Evolutionary conservation across 164 flowering plant genomes (phyloP).

Genomic region (Chloranthus sessilifolius): DNA sequence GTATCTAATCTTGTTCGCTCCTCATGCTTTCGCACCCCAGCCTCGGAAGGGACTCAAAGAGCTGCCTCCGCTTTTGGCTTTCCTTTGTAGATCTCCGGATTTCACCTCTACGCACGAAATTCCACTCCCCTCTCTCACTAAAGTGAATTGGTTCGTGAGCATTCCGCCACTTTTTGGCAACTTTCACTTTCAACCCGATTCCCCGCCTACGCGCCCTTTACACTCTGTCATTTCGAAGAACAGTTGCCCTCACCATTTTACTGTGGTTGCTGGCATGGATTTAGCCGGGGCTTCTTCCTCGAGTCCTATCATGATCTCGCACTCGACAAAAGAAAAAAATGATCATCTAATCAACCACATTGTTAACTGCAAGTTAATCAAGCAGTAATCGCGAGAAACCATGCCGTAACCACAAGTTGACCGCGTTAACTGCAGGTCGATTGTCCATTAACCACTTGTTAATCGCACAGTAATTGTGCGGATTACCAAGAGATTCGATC

Average conservation of each 20-base stretch:
- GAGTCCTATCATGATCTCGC: no score
- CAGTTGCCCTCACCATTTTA: constrained; percentile 2
- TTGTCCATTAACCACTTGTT: no score
- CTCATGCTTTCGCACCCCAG: constrained; percentile 2
- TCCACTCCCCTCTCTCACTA: background rate
- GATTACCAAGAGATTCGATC: no score
- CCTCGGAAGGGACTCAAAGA: constrained; percentile 4
- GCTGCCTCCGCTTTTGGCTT: constrained; percentile 8
- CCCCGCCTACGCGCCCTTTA: background rate
- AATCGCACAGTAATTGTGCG: no score
- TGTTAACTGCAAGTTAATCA: no score
- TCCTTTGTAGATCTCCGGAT: constrained; percentile 8
- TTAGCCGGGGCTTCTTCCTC: constrained; percentile 11
- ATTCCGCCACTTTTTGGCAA: background rate
- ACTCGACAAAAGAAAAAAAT: no score
- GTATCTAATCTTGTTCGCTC: no score
- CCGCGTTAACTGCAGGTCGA: no score
- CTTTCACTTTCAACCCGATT: background rate
- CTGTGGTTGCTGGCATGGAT: constrained; percentile 1
- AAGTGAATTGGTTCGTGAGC: background rate
- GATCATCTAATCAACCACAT: no score
- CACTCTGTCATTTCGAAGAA: background rate
- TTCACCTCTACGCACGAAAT: background rate
- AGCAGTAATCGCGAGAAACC: no score
- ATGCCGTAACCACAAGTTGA: no score